Base-by-base conservation (phyloP, 306 rosid species). In the Vigna mungo region DNA sequence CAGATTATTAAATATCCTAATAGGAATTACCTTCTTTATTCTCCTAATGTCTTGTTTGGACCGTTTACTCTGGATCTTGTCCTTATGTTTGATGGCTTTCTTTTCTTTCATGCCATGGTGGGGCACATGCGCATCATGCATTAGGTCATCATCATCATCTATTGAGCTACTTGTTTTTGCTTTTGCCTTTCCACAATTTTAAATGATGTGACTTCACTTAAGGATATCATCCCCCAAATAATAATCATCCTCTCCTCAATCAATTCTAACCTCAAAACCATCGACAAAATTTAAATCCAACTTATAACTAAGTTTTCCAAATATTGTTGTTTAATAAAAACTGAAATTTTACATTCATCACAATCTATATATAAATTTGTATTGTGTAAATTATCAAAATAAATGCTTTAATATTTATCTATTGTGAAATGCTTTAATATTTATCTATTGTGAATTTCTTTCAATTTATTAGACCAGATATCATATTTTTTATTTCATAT, bases 151-250 rank as follows among this genome's bases (percentile, higher is more conserved):
- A 21, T 21, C 23, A 21, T 21, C 0, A 30, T 60, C 66, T 13
- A 27, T 60, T 1, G 43, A 60, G 43, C 43, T 14, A 60, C 12
- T 15, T 30, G 43, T 4, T 58, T 25, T 58, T 58, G n/a, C 17
- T 30, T 62, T 14, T 36, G 41, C 41, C 6, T 36, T 36, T 36
- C 9, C 0, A 36, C 9, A 36, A 36, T 36, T 36, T 36, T 6
- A 36, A 36, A 37, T 36, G 71, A 41, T 41, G 52, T 11, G 52
- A 41, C 71, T 41, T 65, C 34, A 65, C 20, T 65, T 30, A 64
- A 64, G 30, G 7, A 36, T 36, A 36, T 36, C 2, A 36, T 36
- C 41, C 9, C 6, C 41, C 7, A 36, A 36, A 36, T 36, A 34
- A 36, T 36, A 39, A 64, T 37, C 32, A 20, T 18, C 70, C 23